Evolutionary conservation across 805 yeast species (phyloP).

Genomic region (Candida xiaguanensis): DNA sequence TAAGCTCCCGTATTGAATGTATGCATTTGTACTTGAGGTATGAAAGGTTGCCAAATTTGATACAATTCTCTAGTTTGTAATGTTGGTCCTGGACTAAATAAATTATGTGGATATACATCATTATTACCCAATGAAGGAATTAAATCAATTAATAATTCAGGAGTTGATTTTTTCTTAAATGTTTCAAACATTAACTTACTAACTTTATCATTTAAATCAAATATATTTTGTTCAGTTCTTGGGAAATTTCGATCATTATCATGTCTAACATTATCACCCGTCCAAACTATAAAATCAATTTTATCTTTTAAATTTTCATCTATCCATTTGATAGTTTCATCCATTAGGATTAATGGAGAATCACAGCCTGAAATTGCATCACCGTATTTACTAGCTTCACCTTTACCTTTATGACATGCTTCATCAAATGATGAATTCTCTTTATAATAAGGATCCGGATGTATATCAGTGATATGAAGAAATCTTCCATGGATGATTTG

Average conservation of each 20-base stretch:
- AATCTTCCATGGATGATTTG: slow-evolving; percentile 65
- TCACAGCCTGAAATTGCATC: slow-evolving; percentile 79
- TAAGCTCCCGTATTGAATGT: slow-evolving; percentile 73
- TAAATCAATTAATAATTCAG: slow-evolving; percentile 43
- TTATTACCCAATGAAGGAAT: slow-evolving; percentile 81
- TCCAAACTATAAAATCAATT: slow-evolving; percentile 85
- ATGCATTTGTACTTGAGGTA: slow-evolving; percentile 77
- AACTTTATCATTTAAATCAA: slow-evolving; percentile 61
- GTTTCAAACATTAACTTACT: slow-evolving; percentile 48
- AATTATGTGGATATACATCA: slow-evolving; percentile 85
- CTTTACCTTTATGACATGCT: slow-evolving; percentile 58
- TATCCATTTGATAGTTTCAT: slow-evolving; percentile 67
- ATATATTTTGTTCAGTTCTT: slow-evolving; percentile 67
- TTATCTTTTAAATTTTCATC: slow-evolving; percentile 61
- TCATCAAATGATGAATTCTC: slow-evolving; percentile 44
- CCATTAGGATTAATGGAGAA: slow-evolving; percentile 59
- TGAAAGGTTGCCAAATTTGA: slow-evolving; percentile 66
- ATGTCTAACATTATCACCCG: slow-evolving; percentile 85
- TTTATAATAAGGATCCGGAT: slow-evolving; percentile 70
- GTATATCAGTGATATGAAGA: slow-evolving; percentile 82
- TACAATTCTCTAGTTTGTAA: slow-evolving; percentile 75
- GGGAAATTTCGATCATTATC: slow-evolving; percentile 76
- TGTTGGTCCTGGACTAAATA: slow-evolving; percentile 87
- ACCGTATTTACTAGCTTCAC: slow-evolving; percentile 64
- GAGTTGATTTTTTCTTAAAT: slow-evolving; percentile 49